A percentile compares a stretch with the other conserved stretches of the same genome.
These are phyloP conservation scores for Trichosporon sp. DNA, from an alignment of 1,284 basidiomycete genomes.

Conservation along the genomic window DNA sequence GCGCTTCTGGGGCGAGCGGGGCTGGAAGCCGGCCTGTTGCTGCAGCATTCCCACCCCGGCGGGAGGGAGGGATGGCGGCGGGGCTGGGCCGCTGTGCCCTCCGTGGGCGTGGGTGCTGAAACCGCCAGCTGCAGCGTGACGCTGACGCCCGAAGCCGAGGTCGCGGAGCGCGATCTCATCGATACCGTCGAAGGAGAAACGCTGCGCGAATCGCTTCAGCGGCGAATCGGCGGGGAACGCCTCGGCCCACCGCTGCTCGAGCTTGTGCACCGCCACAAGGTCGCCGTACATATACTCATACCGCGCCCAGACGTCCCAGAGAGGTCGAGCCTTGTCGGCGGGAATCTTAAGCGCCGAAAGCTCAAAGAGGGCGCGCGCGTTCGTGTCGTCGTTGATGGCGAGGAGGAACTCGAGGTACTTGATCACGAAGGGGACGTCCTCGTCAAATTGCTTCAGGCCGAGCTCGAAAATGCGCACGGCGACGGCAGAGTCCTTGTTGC, in stretches of 20 bases:
- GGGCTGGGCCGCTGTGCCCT: constrained; percentile 2
- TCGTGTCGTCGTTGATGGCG: constrained; percentile 92
- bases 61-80: constrained; percentile 21
- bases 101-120: neutral
- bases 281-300: constrained; percentile 97
- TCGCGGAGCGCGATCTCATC: constrained; percentile 89
- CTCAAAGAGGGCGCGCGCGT: constrained; percentile 94
- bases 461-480: constrained; percentile 93
- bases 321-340: constrained; percentile 74
- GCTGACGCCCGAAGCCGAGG: constrained; percentile 68
- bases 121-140: neutral
- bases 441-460: constrained; percentile 81
- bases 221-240: constrained; percentile 83
- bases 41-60: constrained; percentile 18
- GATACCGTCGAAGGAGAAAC: constrained; percentile 81
- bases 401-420: constrained; percentile 92
- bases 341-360: constrained; percentile 69
- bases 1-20: constrained; percentile 11
- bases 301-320: constrained; percentile 94
- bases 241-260: constrained; percentile 85
- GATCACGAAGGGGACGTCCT: constrained; percentile 82
- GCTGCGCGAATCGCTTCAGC: constrained; percentile 86
- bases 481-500: constrained; percentile 79
- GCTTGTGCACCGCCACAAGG: constrained; percentile 81
- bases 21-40: constrained; percentile 7